Base-by-base conservation (phyloP, 2,329 filamentous ascomycete species). In the Blumeriella jaapii region DNA sequence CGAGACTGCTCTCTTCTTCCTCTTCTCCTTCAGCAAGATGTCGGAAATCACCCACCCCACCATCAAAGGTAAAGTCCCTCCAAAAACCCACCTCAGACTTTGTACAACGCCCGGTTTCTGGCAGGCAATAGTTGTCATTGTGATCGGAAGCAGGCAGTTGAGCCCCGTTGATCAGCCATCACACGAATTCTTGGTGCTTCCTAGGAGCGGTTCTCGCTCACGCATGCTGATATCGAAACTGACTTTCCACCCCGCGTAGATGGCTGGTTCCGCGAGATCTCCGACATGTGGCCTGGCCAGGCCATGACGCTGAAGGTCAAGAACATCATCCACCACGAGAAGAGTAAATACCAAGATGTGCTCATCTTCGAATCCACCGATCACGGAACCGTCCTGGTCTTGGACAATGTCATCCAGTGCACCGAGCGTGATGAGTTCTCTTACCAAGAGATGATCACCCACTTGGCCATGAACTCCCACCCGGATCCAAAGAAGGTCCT, bases 191-290 rank as follows among this genome's bases (percentile, higher is more conserved):
- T 24, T 24, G 3, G 22, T 24, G 22, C n/a, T n/a, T n/a, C n/a
- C n/a, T n/a, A n/a, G n/a, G n/a, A n/a, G n/a, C n/a, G n/a, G n/a
- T n/a, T n/a, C n/a, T n/a, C n/a, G n/a, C n/a, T n/a, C n/a, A n/a
- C n/a, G n/a, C n/a, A n/a, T n/a, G n/a, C n/a, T n/a, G n/a, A n/a
- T n/a, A n/a, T n/a, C n/a, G n/a, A n/a, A n/a, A 31, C 29, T 34
- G 23, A 28, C 36, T 25, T 36, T 29, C 20, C 22, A 20, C 41
- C 14, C 35, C 26, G 14, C 28, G 28, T 29, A 46, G 91, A 96
- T 94, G 91, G 89, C 68, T 98, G 91, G 91, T 98, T 98, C 81
- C 83, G 86, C 63, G 91, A 98, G 69, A 87, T 94, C 67, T 93
- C 83, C 53, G 70, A 91, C 59, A 96, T 98, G 89, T 98, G 91